Base-by-base conservation (phyloP, 225 moss, liverwort and hornwort genomes). In the Polytrichum commune region DNA sequence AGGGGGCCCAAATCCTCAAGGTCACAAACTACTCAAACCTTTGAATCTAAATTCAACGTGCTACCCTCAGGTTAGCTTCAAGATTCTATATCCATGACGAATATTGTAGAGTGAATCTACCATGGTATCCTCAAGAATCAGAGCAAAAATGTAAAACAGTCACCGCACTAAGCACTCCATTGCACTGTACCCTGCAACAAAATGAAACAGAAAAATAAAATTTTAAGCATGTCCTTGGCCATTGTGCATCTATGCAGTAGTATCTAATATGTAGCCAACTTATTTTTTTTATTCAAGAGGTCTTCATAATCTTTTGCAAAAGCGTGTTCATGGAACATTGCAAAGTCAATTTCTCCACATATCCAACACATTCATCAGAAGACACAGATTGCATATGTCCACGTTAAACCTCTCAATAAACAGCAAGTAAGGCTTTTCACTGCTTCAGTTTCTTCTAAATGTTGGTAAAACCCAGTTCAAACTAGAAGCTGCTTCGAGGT, bases 61-160 rank as follows among this genome's bases (percentile, higher is more conserved):
- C 32, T 23, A 35, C 20, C 19, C 66, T 53, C 46, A 24, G 46
- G 23, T 66, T 30, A 66, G 66, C 66, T 53, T 35, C n/a, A 22
- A 19, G 22, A 66, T 10, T 38, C 7, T 35, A 24, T 9, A n/a
- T 60, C 46, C 46, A 46, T 46, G 46, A 46, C 4, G 13, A 46
- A 46, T 22, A 9, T n/a, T 60, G n/a, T n/a, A 23, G 60, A 60
- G 22, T n/a, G 24, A 60, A 24, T 58, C 58, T 23, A 23, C 58
- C 58, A 58, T 23, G 60, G 22, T 23, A 24, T 60, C 60, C 46
- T 60, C 60, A 20, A 23, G 22, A 60, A 23, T 23, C 60, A 22
- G 27, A 29, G 27, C 63, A 28, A 33, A 66, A 53, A 33, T 66
- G 66, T 19, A 53, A 66, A 66, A 20, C n/a, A 46, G 46, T 66